These are phyloP conservation scores for Fusarium anguioides DNA, from an alignment of 2,329 filamentous ascomycete species.

Conservation along the genomic window DNA sequence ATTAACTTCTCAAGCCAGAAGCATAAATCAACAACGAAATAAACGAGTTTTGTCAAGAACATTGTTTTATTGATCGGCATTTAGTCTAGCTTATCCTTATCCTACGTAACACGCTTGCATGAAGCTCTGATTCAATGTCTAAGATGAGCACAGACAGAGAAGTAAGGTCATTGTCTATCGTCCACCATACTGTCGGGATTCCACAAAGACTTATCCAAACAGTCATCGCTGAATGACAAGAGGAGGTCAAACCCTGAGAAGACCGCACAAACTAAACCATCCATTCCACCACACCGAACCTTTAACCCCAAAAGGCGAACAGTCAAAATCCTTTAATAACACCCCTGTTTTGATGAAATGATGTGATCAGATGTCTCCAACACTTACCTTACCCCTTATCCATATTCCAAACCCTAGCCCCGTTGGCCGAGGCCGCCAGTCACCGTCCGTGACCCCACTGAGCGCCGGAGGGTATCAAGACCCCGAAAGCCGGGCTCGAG, in stretches of 20 bases:
- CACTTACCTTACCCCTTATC: not conserved
- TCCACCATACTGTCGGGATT: conserved; percentile 1
- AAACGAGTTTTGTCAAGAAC: not conserved
- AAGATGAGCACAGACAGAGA: not conserved
- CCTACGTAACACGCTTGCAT: conserved; percentile 14
- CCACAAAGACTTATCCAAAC: conserved; percentile 1
- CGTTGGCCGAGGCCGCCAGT: conserved; percentile 10
- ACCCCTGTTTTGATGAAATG: not conserved
- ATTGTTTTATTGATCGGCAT: conserved; percentile 9
- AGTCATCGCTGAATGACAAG: not conserved
- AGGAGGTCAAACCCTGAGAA: not conserved
- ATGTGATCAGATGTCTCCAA: not conserved
- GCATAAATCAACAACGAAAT: not conserved
- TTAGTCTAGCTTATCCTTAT: no score
- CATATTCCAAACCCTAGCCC: conserved; percentile 8
- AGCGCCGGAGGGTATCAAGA: conserved; percentile 43
- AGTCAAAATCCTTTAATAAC: not conserved
- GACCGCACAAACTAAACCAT: not conserved
- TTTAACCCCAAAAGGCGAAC: conserved; percentile 2
- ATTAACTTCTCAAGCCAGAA: not conserved
- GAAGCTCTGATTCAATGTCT: conserved; percentile 3
- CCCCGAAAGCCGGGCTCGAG: conserved; percentile 45
- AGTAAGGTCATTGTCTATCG: not conserved
- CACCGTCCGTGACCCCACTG: conserved; percentile 20
- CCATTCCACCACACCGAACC: not conserved